Evolutionary conservation across 352 stramenopile species (phyloP).

Genomic region (Globisporangium lucens): DNA sequence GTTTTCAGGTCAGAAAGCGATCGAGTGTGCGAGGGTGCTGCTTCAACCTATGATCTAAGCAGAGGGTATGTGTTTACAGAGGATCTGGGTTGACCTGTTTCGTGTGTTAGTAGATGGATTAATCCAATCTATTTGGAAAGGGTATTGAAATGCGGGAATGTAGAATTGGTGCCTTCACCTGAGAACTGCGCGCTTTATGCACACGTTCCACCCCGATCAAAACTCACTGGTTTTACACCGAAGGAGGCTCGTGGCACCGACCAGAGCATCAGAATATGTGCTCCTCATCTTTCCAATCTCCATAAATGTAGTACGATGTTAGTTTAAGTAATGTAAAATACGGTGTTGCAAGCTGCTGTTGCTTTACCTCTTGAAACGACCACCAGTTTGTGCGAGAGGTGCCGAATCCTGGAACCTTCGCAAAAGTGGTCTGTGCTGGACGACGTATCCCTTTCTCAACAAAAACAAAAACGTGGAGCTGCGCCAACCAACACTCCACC

Average conservation of each 20-base stretch:
- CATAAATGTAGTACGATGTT: no score
- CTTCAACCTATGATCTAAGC: background rate
- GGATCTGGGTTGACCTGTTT: background rate
- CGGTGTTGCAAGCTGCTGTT: no score
- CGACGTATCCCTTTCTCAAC: background rate
- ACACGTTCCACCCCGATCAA: constrained; percentile 11
- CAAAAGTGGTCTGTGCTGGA: background rate
- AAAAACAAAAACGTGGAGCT: background rate
- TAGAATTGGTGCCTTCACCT: background rate
- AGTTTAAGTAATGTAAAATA: no score
- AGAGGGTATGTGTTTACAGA: background rate
- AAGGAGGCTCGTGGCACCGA: background rate
- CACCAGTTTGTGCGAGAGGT: background rate
- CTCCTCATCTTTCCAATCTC: no score
- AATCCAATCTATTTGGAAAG: background rate
- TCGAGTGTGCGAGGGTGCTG: constrained; percentile 4
- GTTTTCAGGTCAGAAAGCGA: background rate
- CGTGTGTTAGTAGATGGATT: background rate
- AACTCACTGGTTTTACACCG: background rate
- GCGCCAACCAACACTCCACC: background rate
- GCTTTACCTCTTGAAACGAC: background rate
- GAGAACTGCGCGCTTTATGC: background rate
- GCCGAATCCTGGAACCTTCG: background rate
- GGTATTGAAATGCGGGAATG: background rate
- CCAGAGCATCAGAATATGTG: no score